These are phyloP conservation scores for Leavenworthia alabamica DNA, from an alignment of 345 rosid species.

Conservation along the genomic window DNA sequence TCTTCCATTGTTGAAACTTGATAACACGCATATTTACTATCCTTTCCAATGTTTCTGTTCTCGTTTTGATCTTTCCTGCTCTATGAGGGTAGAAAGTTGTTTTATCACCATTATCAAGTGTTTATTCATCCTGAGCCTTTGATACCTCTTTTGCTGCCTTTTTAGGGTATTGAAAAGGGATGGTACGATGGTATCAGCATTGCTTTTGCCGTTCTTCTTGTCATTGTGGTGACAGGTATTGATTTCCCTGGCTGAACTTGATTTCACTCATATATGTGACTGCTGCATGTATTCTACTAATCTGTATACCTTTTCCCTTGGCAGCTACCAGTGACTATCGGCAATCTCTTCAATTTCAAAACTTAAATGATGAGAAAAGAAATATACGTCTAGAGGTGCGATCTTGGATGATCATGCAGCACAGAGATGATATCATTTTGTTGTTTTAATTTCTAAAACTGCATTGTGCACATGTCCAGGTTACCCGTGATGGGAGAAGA, in stretches of 20 bases:
- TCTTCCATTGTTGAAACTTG: background rate
- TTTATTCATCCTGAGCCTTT: slow-evolving; percentile 15
- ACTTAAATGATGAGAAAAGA: slow-evolving; percentile 87
- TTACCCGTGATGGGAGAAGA: slow-evolving; percentile 76
- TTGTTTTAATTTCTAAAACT: slow-evolving; percentile 2
- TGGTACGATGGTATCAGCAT: slow-evolving; percentile 99
- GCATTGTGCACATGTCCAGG: slow-evolving; percentile 36
- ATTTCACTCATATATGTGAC: background rate
- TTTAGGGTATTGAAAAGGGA: slow-evolving; percentile 76
- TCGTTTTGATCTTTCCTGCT: background rate
- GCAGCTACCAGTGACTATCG: slow-evolving; percentile 94
- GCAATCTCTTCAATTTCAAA: slow-evolving; percentile 97
- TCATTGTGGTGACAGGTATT: slow-evolving; percentile 88
- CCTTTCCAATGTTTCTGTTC: background rate
- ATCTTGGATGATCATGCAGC: background rate
- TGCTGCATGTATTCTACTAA: background rate
- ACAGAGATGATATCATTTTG: slow-evolving; percentile 1
- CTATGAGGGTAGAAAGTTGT: slow-evolving; percentile 1
- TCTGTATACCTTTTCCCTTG: slow-evolving; percentile 1
- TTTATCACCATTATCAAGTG: slow-evolving; percentile 1
- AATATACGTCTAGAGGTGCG: slow-evolving; percentile 87
- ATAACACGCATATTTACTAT: background rate
- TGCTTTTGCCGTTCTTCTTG: slow-evolving; percentile 86
- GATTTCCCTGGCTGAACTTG: background rate
- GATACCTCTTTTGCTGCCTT: background rate